Percentiles rank a stretch among this genome's conserved stretches.
Evolutionary conservation across 129 eudicot species (phyloP).

Genomic region (Mikania micrantha): DNA sequence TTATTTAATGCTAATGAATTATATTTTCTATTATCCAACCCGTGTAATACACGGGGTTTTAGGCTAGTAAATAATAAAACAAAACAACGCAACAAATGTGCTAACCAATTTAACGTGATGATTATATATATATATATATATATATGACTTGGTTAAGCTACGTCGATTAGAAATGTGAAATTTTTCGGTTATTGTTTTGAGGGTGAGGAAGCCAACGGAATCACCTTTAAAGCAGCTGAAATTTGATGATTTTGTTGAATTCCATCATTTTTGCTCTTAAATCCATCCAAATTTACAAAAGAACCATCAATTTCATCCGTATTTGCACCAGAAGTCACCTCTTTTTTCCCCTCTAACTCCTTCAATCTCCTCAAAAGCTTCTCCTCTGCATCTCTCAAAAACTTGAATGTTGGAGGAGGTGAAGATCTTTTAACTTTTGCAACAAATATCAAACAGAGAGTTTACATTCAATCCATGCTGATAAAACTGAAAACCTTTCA

Average conservation of each 20-base stretch:
- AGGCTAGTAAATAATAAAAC: no score
- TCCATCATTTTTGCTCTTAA: conserved; percentile 24
- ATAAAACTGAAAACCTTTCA: conserved; percentile 19
- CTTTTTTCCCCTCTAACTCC: conserved; percentile 44
- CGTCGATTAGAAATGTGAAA: no score
- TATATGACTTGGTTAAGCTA: no score
- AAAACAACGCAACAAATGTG: no score
- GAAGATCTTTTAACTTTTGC: conserved; percentile 51
- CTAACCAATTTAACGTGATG: no score
- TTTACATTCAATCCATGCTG: conserved; percentile 44
- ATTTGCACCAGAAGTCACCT: conserved; percentile 17
- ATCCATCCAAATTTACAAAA: conserved; percentile 14
- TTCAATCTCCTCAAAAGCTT: conserved; percentile 39
- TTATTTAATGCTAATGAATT: no score
- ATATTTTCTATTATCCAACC: no score
- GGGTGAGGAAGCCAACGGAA: conserved; percentile 63
- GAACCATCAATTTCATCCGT: conserved; percentile 26
- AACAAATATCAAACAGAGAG: conserved; percentile 51
- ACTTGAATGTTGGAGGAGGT: conserved; percentile 85
- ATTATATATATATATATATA: no score
- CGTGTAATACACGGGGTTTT: no score
- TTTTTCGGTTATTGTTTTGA: no score
- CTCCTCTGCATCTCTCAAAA: no score
- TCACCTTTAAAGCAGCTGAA: conserved; percentile 49
- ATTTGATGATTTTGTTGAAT: conserved; percentile 16